Evolutionary conservation across 2,329 filamentous ascomycete species (phyloP), one percentile per base, ranked within the genome.

Genomic region (Tolypocladium album): DNA sequence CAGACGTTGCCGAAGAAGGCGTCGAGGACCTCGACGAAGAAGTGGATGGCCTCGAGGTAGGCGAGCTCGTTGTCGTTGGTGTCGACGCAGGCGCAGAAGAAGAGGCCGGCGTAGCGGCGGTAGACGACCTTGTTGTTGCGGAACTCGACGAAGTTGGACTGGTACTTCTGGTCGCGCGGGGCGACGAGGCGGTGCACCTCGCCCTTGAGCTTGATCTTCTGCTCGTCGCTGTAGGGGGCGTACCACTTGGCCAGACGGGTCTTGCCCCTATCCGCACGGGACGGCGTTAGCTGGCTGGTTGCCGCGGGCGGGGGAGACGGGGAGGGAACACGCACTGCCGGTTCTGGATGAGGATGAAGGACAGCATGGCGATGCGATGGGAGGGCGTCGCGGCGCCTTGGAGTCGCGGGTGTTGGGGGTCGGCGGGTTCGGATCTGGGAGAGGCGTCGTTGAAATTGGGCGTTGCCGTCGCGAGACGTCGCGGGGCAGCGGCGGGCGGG

Each of bases 201-300:
- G 82, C 94, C 94, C 77, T 99, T 99, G 69, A 99, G 82, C 78
- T 96, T 97, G 75, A 99, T 90, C 81, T 99, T 99, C 75, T 99
- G 92, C 75, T 97, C 93, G 81, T 99, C 94, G 77, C 87, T 95
- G 80, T 97, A 99, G 63, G 94, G 93, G 67, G 89, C 90, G 81
- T 99, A 99, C 93, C 93, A 99, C 79, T 99, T 99, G 65, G 94
- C 94, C 65, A 99, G 84, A 68, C 94, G 89, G 68, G 94, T 99
- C 81, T 99, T 99, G 78, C 94, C 94, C 83, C 93, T 97, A 66
- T 11, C 8, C 2, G 7, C 36, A 61, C 36, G 60, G 50, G 22
- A 47, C 20, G 40, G 59, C 7, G 61, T 60, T 40, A 59, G 50
- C 59, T 20, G 60, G 50, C 59, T 12, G 60, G 47, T 56, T 7